Evolutionary conservation across 176 grass and related monocot species (phyloP).

Genomic region (Oryza punctata): DNA sequence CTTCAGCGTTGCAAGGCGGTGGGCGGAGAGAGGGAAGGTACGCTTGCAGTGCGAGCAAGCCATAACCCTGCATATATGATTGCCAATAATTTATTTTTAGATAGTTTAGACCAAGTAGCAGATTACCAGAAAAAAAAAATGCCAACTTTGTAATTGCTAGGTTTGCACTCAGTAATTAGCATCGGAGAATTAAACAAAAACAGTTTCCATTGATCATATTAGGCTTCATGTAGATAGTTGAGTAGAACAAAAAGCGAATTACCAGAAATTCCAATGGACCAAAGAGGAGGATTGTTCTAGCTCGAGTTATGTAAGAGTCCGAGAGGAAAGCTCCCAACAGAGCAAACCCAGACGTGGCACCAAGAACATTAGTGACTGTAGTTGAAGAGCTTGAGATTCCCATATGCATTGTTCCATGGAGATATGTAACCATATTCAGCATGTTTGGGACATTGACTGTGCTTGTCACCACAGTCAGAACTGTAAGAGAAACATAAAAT

Average conservation of each 20-base stretch:
- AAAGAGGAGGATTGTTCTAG: constrained; percentile 51
- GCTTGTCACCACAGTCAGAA: constrained; percentile 29
- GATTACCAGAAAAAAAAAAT: not conserved
- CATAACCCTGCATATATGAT: constrained; percentile 51
- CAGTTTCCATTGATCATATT: not conserved
- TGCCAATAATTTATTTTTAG: not conserved
- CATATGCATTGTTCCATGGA: constrained; percentile 55
- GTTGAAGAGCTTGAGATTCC: constrained; percentile 52
- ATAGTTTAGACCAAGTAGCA: too few species aligned
- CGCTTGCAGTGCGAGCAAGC: constrained; percentile 59
- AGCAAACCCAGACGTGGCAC: constrained; percentile 51
- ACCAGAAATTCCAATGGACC: constrained; percentile 57
- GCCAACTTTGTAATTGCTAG: not conserved
- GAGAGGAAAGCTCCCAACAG: constrained; percentile 63
- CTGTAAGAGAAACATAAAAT: constrained; percentile 30
- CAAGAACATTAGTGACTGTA: constrained; percentile 53
- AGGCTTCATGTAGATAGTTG: not conserved
- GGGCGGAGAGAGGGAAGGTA: constrained; percentile 57
- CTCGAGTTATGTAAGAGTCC: constrained; percentile 58
- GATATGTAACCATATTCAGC: constrained; percentile 59
- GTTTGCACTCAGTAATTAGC: not conserved
- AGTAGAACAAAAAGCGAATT: not conserved
- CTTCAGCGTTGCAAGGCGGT: constrained; percentile 34
- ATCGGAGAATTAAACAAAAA: not conserved
- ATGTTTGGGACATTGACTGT: constrained; percentile 44